Evolutionary conservation across 345 rosid genomes (phyloP).

Genomic region (Dipteronia sinensis): DNA sequence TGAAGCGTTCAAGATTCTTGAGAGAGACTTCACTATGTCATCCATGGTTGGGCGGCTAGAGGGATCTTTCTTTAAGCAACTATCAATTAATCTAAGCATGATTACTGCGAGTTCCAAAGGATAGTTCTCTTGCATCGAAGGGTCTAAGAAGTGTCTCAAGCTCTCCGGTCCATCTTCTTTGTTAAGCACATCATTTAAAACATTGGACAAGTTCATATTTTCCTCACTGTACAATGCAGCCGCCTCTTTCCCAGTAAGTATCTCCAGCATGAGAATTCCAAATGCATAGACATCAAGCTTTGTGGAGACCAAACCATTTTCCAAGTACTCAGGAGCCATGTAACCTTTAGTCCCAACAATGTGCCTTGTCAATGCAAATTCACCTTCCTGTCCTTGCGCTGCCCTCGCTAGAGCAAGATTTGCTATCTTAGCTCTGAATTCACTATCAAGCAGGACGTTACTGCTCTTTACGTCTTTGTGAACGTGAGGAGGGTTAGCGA

Average conservation of each 20-base stretch:
- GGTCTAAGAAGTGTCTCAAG: conserved; percentile 39
- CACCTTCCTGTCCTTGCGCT: conserved; percentile 44
- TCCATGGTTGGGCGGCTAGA: conserved; percentile 69
- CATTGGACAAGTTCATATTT: conserved; percentile 31
- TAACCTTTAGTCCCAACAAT: conserved; percentile 84
- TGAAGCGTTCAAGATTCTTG: conserved; percentile 48
- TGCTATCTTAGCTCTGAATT: conserved; percentile 60
- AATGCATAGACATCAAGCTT: conserved; percentile 86
- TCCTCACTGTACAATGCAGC: conserved; percentile 38
- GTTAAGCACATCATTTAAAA: conserved; percentile 21
- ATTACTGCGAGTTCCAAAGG: conserved; percentile 44
- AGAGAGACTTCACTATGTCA: conserved; percentile 51
- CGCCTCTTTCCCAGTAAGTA: conserved; percentile 64
- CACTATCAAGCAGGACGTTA: conserved; percentile 51
- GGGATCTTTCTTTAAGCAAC: conserved; percentile 65
- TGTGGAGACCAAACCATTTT: conserved; percentile 68
- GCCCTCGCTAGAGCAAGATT: conserved; percentile 56
- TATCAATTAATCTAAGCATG: conserved; percentile 44
- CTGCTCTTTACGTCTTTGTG: conserved; percentile 54
- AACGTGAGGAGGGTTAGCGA: conserved; percentile 54
- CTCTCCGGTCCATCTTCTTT: conserved; percentile 31
- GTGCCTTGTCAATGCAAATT: conserved; percentile 70
- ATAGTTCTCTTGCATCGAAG: conserved; percentile 42
- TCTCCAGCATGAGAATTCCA: conserved; percentile 72
- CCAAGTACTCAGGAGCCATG: conserved; percentile 87